Evolutionary conservation across 1,284 basidiomycete genomes (phyloP).

Genomic region (Pseudozyma sp.): DNA sequence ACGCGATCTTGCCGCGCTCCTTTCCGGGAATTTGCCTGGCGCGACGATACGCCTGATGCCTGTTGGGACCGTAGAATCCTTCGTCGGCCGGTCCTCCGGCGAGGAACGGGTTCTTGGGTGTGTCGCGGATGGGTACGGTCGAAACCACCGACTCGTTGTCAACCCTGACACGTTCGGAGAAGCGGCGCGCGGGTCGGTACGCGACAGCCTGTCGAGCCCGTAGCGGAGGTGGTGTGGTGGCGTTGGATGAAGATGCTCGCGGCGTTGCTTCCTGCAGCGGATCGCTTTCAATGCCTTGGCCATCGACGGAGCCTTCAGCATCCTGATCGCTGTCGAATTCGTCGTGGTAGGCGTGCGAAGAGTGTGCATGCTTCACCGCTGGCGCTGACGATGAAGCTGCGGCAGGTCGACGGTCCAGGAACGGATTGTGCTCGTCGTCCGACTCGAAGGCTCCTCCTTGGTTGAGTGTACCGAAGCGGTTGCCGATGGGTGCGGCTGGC

Average conservation of each 20-base stretch:
- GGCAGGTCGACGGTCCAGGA: conserved; percentile 16
- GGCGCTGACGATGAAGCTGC: conserved; percentile 3
- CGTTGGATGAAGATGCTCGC: conserved; percentile 15
- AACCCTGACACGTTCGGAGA: conserved; percentile 26
- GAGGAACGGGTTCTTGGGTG: conserved; percentile 64
- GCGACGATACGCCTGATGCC: conserved; percentile 27
- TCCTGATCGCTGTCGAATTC: conserved; percentile 44
- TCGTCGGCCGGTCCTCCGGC: conserved; percentile 64
- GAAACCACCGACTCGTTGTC: conserved; percentile 21
- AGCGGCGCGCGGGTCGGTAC: conserved; percentile 28
- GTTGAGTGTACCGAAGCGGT: conserved; percentile 23
- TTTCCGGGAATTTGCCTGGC: conserved; percentile 39
- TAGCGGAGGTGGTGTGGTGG: conserved; percentile 15
- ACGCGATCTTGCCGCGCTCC: conserved; percentile 52
- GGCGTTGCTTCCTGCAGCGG: conserved; percentile 11
- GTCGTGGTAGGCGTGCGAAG: conserved; percentile 21
- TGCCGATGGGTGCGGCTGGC: conserved; percentile 4
- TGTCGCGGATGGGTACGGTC: conserved; percentile 51
- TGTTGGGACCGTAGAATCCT: conserved; percentile 55
- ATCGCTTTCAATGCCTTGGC: conserved; percentile 1
- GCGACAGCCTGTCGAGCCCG: not conserved
- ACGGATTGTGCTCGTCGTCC: conserved; percentile 44
- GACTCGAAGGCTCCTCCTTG: conserved; percentile 25
- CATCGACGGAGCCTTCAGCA: conserved; percentile 32
- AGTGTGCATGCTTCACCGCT: conserved; percentile 5